A percentile compares a stretch with the other conserved stretches of the same genome.
These are phyloP conservation scores for Sarcocystis neurona DNA, from an alignment of 169 alveolate species.

Conservation along the genomic window DNA sequence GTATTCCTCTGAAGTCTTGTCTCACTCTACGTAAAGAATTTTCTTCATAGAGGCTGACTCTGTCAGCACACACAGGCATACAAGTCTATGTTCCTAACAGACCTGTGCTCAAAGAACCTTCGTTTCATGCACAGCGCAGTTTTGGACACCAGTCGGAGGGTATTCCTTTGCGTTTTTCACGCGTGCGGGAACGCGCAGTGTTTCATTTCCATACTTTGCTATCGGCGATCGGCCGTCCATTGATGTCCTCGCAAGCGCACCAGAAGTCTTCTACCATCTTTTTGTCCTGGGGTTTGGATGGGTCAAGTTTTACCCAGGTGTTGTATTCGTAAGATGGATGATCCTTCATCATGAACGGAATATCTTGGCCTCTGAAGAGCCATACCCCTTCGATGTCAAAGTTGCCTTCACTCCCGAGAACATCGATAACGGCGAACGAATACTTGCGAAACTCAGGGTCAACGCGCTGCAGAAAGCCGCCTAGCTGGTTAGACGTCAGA, in stretches of 20 bases:
- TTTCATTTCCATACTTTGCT: constrained; percentile 60
- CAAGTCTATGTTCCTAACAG: too few species aligned
- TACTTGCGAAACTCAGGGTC: constrained; percentile 90
- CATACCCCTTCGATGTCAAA: constrained; percentile 95
- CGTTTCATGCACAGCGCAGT: too few species aligned
- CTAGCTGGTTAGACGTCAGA: constrained; percentile 89
- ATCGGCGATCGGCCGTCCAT: constrained; percentile 60
- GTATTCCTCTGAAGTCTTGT: too few species aligned
- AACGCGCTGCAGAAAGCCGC: constrained; percentile 93
- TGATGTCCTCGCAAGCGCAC: constrained; percentile 84
- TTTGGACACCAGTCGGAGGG: too few species aligned
- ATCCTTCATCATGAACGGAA: constrained; percentile 89
- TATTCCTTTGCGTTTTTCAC: too few species aligned
- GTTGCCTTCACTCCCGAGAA: constrained; percentile 91
- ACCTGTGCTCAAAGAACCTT: too few species aligned
- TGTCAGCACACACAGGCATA: too few species aligned
- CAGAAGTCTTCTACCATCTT: constrained; percentile 90
- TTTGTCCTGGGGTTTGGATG: constrained; percentile 82
- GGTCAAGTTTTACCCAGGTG: constrained; percentile 84
- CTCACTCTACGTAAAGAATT: too few species aligned
- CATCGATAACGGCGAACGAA: constrained; percentile 93
- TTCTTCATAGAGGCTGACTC: too few species aligned
- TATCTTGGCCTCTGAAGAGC: constrained; percentile 93
- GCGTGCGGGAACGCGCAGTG: too few species aligned
- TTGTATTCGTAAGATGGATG: constrained; percentile 96